phyloP scores from a whole-genome alignment of 2,329 filamentous ascomycete genomes.

The Orbilia brochopaga region DNA sequence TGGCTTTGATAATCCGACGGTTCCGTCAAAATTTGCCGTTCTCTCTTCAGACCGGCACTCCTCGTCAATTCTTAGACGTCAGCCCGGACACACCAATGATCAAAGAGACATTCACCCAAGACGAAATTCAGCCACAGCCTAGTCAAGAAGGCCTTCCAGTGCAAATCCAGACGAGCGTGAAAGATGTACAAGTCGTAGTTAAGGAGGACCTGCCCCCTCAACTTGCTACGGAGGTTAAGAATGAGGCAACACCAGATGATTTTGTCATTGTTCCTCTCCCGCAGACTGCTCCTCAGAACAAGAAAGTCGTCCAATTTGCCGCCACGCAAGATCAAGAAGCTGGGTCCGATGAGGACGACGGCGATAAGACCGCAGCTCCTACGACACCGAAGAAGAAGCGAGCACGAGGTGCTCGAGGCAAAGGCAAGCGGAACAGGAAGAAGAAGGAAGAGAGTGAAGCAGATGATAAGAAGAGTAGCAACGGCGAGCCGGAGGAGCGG shows the following conservation, averaged over 20 bases:
- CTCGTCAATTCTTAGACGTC: conserved; percentile 31
- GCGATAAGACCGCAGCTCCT: conserved; percentile 40
- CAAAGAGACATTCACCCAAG: conserved; percentile 39
- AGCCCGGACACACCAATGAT: conserved; percentile 43
- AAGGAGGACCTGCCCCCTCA: conserved; percentile 42
- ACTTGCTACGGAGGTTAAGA: conserved; percentile 31
- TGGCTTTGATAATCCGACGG: conserved; percentile 28
- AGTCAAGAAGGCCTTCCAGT: conserved; percentile 21
- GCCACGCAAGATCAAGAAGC: conserved; percentile 31
- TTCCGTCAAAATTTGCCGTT: conserved; percentile 30
- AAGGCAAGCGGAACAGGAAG: conserved; percentile 53
- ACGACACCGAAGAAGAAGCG: conserved; percentile 52
- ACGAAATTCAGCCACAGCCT: conserved; percentile 28
- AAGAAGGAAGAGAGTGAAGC: conserved; percentile 46
- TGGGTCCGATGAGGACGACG: conserved; percentile 43
- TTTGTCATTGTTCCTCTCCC: conserved; percentile 40
- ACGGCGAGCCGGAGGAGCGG: conserved; percentile 52
- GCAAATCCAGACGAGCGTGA: conserved; percentile 33
- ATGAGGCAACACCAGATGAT: conserved; percentile 28
- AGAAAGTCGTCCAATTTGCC: conserved; percentile 37
- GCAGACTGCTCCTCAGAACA: conserved; percentile 32
- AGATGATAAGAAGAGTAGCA: conserved; percentile 56
- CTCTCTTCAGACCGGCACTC: conserved; percentile 18
- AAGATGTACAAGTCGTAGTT: conserved; percentile 37
- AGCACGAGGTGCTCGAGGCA: conserved; percentile 55